Conservation (phyloP, 1,284 basidiomycete species). For the Ceratobasidium papillatum region DNA sequence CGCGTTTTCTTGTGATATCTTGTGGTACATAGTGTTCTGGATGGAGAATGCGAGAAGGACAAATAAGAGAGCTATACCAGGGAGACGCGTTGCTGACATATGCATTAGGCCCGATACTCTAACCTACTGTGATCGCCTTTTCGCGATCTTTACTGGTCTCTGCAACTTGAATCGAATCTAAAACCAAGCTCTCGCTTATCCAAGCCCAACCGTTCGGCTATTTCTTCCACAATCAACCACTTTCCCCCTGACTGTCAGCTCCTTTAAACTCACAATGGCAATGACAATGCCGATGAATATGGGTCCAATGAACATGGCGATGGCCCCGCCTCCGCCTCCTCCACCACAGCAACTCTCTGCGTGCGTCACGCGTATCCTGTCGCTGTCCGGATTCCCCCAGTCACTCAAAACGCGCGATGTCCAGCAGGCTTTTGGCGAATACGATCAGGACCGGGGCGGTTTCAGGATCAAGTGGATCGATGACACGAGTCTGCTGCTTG, state of each 20-base stretch:
- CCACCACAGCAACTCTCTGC: conserved; percentile 73
- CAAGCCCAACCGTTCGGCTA: not conserved
- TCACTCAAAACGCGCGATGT: conserved; percentile 98
- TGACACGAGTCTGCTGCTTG: conserved; percentile 93
- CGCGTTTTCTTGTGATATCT: not conserved
- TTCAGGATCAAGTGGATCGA: conserved; percentile 99
- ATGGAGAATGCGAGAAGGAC: not conserved
- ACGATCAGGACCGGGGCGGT: conserved; percentile 86
- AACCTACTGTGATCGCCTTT: conserved; percentile 24
- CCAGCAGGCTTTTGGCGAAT: conserved; percentile 88
- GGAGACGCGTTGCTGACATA: not conserved
- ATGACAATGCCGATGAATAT: conserved; percentile 39
- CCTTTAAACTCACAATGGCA: conserved; percentile 22
- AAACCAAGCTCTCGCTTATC: conserved; percentile 32
- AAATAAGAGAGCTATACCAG: no score
- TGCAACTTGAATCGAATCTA: conserved; percentile 8
- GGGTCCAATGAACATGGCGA: conserved; percentile 38
- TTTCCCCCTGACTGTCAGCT: not conserved
- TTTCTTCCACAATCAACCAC: not conserved
- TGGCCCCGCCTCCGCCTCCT: conserved; percentile 36
- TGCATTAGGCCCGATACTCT: conserved; percentile 22
- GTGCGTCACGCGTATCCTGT: conserved; percentile 94
- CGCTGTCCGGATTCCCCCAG: conserved; percentile 89
- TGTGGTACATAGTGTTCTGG: not conserved
- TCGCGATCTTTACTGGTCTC: not conserved